Base-by-base conservation (phyloP, 768 basidiomycete genomes). In the Xanthoconium stramineum region DNA sequence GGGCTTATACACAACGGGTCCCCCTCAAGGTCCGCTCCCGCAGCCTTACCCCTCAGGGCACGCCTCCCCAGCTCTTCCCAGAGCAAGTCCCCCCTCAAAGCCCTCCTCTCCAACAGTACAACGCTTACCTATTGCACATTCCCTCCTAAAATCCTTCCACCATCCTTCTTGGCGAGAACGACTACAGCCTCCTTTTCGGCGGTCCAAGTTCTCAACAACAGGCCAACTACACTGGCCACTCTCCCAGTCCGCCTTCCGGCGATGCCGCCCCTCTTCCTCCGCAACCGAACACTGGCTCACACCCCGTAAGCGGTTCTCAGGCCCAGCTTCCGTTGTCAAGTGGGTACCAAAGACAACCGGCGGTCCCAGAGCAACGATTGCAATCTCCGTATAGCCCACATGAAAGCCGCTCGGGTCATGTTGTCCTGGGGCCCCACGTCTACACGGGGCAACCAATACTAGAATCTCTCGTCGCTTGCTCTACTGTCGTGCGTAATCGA, bases 231-330 rank as follows among this genome's bases (percentile, higher is more conserved):
- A 6, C 28, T 33, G 49, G 44, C 12, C 55, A 68, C 48, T 46
- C 57, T 38, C 32, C 58, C 32, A 46, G 49, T 14, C 53, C 54
- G 6, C 52, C 49, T 14, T 15, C 43, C 17, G 50, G 33, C 12
- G 19, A 19, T 7, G 30, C 52, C 24, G 30, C 52, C 24, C 4
- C 56, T 38, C 55, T 44, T 6, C 56, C 68, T 2, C 60, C 60
- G 29, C 68, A 61, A 35, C 55, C 69, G 6, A 62, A 61, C 29
- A 60, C 57, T 53, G 42, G 1, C 32, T 17, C 56, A 12, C 52
- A 65, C n/a, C 69, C 67, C 12, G 33, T 45, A 14, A 13, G 20
- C 14, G 49, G 30, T 19, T 33, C 57, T 19, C 69, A 62, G 38
- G 36, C 35, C 3, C 65, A 48, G 29, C 48, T 50, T 33, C 55